Evolutionary conservation across 441 rosid species (phyloP), one percentile per base, ranked within the genome.

Genomic region (Adansonia gregorii): DNA sequence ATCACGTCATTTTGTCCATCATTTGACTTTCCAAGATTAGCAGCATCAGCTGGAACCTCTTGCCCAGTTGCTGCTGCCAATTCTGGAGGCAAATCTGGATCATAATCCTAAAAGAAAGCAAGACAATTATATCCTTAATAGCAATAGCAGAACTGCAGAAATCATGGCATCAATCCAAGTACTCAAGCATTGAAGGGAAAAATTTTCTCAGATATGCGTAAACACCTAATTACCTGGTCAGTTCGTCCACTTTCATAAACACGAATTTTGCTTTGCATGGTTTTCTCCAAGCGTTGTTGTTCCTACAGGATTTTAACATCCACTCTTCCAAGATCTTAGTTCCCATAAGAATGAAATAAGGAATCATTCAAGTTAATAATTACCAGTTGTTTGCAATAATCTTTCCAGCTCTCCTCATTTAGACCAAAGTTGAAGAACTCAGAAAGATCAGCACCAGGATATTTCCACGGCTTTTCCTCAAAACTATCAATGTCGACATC

Each of bases 231-330:
- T 88, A 96, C 99, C 94, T 94, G 98, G 83, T 92, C 98, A 58
- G 94, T 83, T 68, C 99, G 87, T 69, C 94, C 98, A 73, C 98
- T 91, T 87, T 96, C 99, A 85, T 94, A 94, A 79, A 96, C 99
- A 78, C 93, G 97, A 83, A 96, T 96, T 88, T 92, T 94, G 90
- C 99, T 93, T 89, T 96, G 99, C 98, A 94, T 93, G 67, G 99
- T 92, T 67, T 92, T 89, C 89, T 94, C 96, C 58, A 96, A 79
- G 59, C 98, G 93, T 76, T 83, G 94, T 82, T 93, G 97, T 82
- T 92, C 98, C 99, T 96, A 88, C 75, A 80, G 43, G 65, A 83
- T 65, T 77, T 77, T 22, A 66, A 79, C 76, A 73, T 27, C 68
- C 78, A 55, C 73, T 65, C 63, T 49, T 77, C 78, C 77, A 52